Conservation (phyloP, 2,329 filamentous ascomycete species). For the Ophiostoma tasmaniense region DNA sequence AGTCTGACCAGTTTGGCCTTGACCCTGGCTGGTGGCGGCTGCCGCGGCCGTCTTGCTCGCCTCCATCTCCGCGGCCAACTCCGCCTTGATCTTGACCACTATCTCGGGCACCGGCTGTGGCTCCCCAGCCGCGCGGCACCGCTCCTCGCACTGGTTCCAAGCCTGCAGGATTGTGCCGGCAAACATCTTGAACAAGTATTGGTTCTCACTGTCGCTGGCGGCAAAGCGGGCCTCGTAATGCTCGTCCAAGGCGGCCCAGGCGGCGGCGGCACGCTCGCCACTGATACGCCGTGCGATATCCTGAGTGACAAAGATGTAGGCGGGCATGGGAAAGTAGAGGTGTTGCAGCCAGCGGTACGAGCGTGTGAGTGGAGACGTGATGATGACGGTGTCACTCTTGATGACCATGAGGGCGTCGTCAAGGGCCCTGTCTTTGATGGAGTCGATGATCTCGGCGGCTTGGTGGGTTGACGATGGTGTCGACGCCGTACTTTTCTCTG, state of each 20-base stretch:
- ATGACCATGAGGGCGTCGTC: slow-evolving; percentile 29
- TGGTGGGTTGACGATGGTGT: not conserved
- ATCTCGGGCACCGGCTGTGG: slow-evolving; percentile 6
- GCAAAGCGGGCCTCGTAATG: slow-evolving; percentile 25
- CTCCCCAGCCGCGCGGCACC: not conserved
- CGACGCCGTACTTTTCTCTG: slow-evolving; percentile 7
- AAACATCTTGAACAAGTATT: slow-evolving; percentile 13
- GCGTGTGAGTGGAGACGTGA: slow-evolving; percentile 25
- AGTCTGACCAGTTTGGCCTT: not conserved
- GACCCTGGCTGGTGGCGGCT: not conserved
- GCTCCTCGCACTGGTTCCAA: slow-evolving; percentile 16
- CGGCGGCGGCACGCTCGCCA: slow-evolving; percentile 23
- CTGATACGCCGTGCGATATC: slow-evolving; percentile 26
- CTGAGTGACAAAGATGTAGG: slow-evolving; percentile 34
- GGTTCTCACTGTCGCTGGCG: slow-evolving; percentile 4
- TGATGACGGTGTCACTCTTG: slow-evolving; percentile 31
- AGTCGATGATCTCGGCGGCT: not conserved
- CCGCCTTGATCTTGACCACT: not conserved
- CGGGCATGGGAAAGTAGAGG: slow-evolving; percentile 33
- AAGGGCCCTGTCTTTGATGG: slow-evolving; percentile 25
- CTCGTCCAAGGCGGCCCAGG: slow-evolving; percentile 29
- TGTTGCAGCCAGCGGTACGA: slow-evolving; percentile 32
- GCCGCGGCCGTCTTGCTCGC: not conserved
- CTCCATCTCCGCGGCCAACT: not conserved
- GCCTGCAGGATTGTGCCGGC: slow-evolving; percentile 9